These are phyloP conservation scores for Cladosporium sp. DNA, from an alignment of 2,329 filamentous ascomycete genomes.

Conservation along the genomic window DNA sequence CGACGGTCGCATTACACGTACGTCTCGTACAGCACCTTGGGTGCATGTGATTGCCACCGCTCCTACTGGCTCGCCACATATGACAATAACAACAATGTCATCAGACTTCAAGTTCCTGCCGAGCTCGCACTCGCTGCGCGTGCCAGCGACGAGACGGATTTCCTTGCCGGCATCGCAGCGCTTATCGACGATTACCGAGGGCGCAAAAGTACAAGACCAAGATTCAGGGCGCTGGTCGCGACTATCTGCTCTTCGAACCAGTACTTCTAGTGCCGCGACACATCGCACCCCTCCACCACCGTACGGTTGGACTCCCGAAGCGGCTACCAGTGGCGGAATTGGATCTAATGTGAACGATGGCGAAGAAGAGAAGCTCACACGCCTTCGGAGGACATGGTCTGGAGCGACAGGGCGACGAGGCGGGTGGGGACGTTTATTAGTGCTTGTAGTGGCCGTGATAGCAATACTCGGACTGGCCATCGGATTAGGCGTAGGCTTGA, in stretches of 20 bases:
- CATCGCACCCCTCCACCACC: constrained; percentile 22
- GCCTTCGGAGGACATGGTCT: constrained; percentile 19
- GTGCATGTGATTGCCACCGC: too few relatives aligned
- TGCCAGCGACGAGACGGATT: constrained; percentile 18
- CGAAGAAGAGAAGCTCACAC: constrained; percentile 28
- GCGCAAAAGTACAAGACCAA: not conserved
- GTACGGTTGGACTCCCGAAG: constrained; percentile 24
- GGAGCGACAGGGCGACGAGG: constrained; percentile 23
- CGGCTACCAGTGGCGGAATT: constrained; percentile 14
- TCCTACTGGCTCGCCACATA: too few relatives aligned
- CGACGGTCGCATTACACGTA: too few relatives aligned
- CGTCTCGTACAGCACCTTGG: too few relatives aligned
- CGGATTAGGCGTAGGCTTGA: constrained; percentile 36
- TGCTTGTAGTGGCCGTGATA: constrained; percentile 37
- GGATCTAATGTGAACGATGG: constrained; percentile 17
- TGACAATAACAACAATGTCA: not conserved
- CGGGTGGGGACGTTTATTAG: constrained; percentile 36
- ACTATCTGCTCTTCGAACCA: not conserved
- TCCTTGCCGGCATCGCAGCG: constrained; percentile 15
- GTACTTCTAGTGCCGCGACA: constrained; percentile 13
- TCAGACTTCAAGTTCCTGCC: not conserved
- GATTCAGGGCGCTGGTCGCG: not conserved
- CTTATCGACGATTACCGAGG: constrained; percentile 19
- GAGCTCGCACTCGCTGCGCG: constrained; percentile 1
- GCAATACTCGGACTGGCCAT: constrained; percentile 34